phyloP scores from a whole-genome alignment of 2,329 filamentous ascomycete genomes.

The Gaeumannomyces tritici region DNA sequence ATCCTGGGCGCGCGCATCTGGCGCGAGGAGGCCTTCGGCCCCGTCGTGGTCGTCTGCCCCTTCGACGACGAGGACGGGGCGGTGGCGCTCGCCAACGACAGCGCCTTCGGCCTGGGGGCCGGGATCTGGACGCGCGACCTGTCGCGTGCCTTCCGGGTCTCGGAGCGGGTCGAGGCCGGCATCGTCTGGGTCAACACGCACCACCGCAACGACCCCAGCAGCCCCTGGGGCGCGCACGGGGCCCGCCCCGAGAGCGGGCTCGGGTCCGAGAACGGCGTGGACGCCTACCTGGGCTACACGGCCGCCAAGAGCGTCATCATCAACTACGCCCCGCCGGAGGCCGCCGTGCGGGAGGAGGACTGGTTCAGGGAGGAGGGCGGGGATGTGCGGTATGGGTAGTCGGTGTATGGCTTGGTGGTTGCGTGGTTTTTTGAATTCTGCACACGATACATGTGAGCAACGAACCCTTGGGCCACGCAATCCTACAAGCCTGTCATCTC shows the following conservation, averaged over 20 bases:
- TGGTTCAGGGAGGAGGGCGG: conserved; percentile 56
- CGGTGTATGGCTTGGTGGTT: no score
- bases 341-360: conserved; percentile 44
- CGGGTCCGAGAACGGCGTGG: conserved; percentile 63
- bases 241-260: conserved; percentile 53
- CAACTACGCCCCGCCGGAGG: conserved; percentile 52
- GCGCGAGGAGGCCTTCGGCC: conserved; percentile 75
- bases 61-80: conserved; percentile 69
- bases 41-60: conserved; percentile 64
- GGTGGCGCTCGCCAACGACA: conserved; percentile 61
- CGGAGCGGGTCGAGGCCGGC: conserved; percentile 60
- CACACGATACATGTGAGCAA: no score
- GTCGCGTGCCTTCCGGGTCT: conserved; percentile 62
- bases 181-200: conserved; percentile 51
- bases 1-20: conserved; percentile 65
- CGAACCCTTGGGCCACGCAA: no score
- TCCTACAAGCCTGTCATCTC: no score
- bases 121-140: conserved; percentile 69
- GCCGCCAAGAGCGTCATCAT: conserved; percentile 58
- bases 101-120: conserved; percentile 67
- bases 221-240: conserved; percentile 54
- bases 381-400: conserved; percentile 50
- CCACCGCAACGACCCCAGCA: conserved; percentile 63
- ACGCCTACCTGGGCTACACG: conserved; percentile 51
- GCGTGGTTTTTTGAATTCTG: no score